Conservation (phyloP, 176 grass and related monocot genomes). For the Avena eriantha region DNA sequence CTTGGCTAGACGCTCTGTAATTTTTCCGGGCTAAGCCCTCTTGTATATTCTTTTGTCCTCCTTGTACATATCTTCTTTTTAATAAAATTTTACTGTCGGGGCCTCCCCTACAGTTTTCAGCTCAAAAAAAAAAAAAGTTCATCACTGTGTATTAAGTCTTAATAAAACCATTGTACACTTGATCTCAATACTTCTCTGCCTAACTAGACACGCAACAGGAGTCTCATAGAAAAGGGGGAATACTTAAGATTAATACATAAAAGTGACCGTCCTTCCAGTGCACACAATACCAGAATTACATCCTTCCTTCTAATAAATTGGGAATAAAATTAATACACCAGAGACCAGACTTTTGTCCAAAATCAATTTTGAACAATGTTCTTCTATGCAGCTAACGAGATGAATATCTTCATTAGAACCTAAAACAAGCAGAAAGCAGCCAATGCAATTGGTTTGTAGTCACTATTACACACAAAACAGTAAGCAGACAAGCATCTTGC, state of each 20-base stretch:
- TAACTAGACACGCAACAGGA: slow-evolving; percentile 3
- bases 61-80: no score
- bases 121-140: no score
- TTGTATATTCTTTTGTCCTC: no score
- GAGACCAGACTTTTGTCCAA: not conserved
- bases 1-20: no score
- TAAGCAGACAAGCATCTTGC: not conserved
- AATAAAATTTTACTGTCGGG: no score
- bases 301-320: not conserved
- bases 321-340: not conserved
- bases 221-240: not conserved
- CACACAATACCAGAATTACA: not conserved
- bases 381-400: slow-evolving; percentile 10
- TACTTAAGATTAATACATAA: not conserved
- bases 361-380: not conserved
- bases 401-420: not conserved
- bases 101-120: no score
- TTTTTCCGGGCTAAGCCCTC: no score
- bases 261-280: not conserved
- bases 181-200: not conserved
- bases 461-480: not conserved
- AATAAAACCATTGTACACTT: not conserved
- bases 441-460: not conserved
- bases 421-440: not conserved
- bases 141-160: not conserved